Base-by-base conservation (phyloP, 2,329 filamentous ascomycete species). In the Ophiostoma sp. region DNA sequence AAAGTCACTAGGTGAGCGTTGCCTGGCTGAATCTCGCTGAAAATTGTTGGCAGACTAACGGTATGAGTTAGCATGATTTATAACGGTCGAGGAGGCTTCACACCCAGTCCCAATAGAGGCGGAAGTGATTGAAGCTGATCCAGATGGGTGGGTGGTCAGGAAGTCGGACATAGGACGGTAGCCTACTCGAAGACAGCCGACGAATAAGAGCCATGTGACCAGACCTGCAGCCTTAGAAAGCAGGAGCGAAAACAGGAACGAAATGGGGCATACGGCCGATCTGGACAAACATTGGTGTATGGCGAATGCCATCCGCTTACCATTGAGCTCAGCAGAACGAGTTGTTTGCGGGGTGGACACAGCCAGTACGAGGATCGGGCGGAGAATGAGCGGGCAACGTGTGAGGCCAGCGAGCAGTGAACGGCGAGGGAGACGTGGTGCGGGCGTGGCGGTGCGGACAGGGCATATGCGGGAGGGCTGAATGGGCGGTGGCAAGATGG, bases 31-130 rank as follows among this genome's bases (percentile, higher is more conserved):
- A 9, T 63, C 38, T n/a, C 62, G 65, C 62, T 45, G 65, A 5
- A 65, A 52, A 49, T 44, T 52, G 52, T 69, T 44, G 67, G 67
- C 67, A 63, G 69, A 70, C 69, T 70, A 38, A 12, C 18, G 27
- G 27, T 42, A 42, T 63, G 42, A 63, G 60, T n/a, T 4, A 63
- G 60, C 12, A 27, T 27, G 27, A 27, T 27, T 16, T 27, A 42
- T 42, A 12, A 38, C 14, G 5, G 27, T 6, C 12, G n/a, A 6
- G 3, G 27, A 60, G 27, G 27, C 27, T 27, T 27, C 27, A 27
- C 27, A 27, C 27, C 27, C 27, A 27, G 27, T 27, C 27, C 27
- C 27, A 4, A 55, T 27, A 36, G 18, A 55, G 49, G 11, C 5
- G 47, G 3, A 55, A 55, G n/a, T 60, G 55, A 4, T n/a, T 55